Conservation (phyloP, 2,329 filamentous ascomycete species). For the Orbilia quercus region DNA sequence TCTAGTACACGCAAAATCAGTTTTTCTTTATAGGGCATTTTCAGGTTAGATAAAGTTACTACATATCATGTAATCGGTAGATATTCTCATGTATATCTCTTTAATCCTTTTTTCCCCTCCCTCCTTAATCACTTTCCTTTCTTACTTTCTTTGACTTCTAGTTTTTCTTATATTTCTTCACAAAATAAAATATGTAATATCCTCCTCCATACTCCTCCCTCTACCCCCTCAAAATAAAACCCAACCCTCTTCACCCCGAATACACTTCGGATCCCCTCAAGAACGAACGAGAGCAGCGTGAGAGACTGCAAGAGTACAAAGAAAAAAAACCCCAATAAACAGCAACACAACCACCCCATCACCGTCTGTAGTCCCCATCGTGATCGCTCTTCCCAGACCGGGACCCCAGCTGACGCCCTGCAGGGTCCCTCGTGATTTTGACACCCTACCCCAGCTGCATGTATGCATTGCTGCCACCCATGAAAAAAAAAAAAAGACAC, state of each 20-base stretch:
- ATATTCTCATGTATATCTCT: constrained; percentile 34
- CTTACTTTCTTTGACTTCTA: neutral
- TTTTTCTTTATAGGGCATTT: constrained; percentile 25
- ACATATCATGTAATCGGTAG: constrained; percentile 46
- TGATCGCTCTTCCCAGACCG: constrained; percentile 43
- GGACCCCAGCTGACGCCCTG: constrained; percentile 42
- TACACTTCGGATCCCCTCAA: constrained; percentile 10
- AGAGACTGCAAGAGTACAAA: no score
- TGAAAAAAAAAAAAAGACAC: no score
- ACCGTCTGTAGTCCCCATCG: neutral
- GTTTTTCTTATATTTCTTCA: neutral
- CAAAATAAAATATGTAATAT: constrained; percentile 17
- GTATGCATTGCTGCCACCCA: no score
- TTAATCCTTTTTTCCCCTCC: constrained; percentile 12
- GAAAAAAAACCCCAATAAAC: constrained; percentile 31
- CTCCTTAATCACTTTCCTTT: constrained; percentile 2
- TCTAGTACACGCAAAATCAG: constrained; percentile 20
- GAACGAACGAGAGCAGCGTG: no score
- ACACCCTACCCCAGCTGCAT: no score
- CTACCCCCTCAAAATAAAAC: constrained; percentile 28
- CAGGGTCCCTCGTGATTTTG: constrained; percentile 42
- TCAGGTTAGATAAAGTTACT: constrained; percentile 40
- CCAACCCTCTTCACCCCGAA: neutral
- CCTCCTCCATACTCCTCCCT: neutral
- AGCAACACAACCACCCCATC: constrained; percentile 19